Evolutionary conservation across 2,329 filamentous ascomycete species (phyloP).

Genomic region (Nothomitra cinnamomea): DNA sequence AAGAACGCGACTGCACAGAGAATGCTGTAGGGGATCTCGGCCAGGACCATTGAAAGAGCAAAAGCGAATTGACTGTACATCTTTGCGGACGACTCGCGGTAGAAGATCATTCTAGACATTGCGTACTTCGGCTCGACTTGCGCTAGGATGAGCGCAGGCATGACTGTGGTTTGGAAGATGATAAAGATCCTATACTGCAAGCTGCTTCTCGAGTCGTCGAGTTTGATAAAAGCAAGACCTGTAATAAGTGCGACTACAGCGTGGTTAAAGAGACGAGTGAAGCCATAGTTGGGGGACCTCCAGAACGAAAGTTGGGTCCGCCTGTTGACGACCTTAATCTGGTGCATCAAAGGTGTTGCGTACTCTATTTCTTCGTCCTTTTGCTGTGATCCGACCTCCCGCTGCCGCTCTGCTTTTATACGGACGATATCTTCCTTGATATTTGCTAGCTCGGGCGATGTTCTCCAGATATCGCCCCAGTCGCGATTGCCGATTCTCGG

Average conservation of each 20-base stretch:
- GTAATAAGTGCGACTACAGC: conserved; percentile 61
- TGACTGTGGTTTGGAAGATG: conserved; percentile 76
- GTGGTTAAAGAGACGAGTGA: conserved; percentile 76
- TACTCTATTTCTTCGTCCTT: conserved; percentile 51
- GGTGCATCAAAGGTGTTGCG: conserved; percentile 62
- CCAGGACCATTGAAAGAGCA: conserved; percentile 57
- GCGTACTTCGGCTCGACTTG: conserved; percentile 78
- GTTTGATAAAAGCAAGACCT: conserved; percentile 61
- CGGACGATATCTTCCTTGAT: conserved; percentile 48
- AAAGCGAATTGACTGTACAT: conserved; percentile 75
- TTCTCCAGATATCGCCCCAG: conserved; percentile 66
- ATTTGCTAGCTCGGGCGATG: conserved; percentile 50
- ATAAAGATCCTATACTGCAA: conserved; percentile 79
- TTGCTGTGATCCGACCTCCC: conserved; percentile 23
- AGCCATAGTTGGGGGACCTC: conserved; percentile 76
- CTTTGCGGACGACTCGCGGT: conserved; percentile 71
- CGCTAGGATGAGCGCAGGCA: conserved; percentile 66
- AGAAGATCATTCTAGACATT: conserved; percentile 63
- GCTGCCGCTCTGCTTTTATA: conserved; percentile 45
- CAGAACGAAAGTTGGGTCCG: conserved; percentile 68
- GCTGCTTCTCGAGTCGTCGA: conserved; percentile 57
- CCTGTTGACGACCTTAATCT: conserved; percentile 56
- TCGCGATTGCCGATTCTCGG: conserved; percentile 57
- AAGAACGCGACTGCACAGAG: conserved; percentile 26
- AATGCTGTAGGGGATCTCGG: conserved; percentile 70